These are phyloP conservation scores for Pythium brachiatum DNA, from an alignment of 352 stramenopile species.

Conservation along the genomic window DNA sequence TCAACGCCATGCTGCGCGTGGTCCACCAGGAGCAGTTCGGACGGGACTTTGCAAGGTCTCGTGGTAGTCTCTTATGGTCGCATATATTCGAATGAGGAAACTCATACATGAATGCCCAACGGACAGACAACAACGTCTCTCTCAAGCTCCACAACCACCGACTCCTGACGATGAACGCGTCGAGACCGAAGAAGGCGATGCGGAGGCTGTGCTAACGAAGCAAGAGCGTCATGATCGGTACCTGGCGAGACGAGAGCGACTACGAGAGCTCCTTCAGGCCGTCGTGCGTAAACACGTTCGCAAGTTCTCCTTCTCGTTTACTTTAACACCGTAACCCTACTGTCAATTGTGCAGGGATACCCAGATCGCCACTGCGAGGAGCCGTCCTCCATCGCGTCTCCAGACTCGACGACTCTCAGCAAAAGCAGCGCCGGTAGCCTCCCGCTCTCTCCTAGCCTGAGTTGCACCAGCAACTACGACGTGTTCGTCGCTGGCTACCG, in stretches of 20 bases:
- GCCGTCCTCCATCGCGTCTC: background rate
- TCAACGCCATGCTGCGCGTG: conserved; percentile 39
- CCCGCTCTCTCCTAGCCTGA: conserved; percentile 27
- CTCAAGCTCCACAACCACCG: background rate
- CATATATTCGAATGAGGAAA: background rate
- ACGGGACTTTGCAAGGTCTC: conserved; percentile 54
- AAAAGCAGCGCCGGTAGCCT: background rate
- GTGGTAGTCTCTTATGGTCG: background rate
- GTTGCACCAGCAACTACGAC: conserved; percentile 37
- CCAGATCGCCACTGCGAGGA: background rate
- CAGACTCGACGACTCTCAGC: background rate
- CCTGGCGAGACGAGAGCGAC: conserved; percentile 15
- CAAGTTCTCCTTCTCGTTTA: background rate
- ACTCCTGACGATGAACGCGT: background rate
- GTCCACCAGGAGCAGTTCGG: conserved; percentile 54
- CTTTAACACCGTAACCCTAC: background rate
- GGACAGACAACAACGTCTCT: conserved; percentile 13
- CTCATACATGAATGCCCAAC: background rate
- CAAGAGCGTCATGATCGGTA: conserved; percentile 10
- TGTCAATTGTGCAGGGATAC: background rate
- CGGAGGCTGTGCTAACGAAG: background rate
- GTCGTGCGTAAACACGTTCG: background rate
- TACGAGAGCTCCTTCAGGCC: conserved; percentile 21
- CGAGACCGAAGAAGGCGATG: background rate
- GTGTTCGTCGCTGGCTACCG: conserved; percentile 36